A percentile compares a stretch with the other conserved stretches of the same genome.
phyloP scores from a whole-genome alignment of 129 eudicot species.

The Saposhnikovia divaricata region DNA sequence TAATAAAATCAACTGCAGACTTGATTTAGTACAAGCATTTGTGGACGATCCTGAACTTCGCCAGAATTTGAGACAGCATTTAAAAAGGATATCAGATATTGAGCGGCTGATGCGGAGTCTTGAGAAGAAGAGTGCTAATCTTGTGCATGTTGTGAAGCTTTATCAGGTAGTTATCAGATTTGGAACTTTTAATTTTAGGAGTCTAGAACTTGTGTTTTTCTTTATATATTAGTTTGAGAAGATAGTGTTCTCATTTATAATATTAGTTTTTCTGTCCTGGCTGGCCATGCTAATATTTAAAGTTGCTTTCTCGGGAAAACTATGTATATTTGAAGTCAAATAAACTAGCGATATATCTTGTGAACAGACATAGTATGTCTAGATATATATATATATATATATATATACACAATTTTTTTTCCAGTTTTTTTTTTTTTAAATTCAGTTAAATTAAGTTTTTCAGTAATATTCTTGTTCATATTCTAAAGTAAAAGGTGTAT shows the following conservation, averaged over 20 bases:
- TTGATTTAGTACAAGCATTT: constrained; percentile 91
- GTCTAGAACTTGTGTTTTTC: not conserved
- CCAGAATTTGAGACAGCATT: constrained; percentile 77
- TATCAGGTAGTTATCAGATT: constrained; percentile 53
- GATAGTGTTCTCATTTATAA: not conserved
- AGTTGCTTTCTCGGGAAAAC: not conserved
- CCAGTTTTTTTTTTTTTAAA: too few species aligned
- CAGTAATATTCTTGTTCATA: not conserved
- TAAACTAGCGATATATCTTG: not conserved
- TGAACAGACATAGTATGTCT: not conserved
- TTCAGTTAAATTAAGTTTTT: not conserved
- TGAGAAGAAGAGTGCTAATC: constrained; percentile 60
- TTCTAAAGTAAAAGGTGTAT: not conserved
- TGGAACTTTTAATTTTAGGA: not conserved
- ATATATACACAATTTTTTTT: not conserved
- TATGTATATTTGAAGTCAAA: not conserved
- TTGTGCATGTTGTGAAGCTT: constrained; percentile 79
- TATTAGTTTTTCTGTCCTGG: not conserved
- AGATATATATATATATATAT: not conserved
- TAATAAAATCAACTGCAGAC: constrained; percentile 55
- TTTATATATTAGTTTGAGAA: not conserved
- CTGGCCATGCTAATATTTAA: not conserved
- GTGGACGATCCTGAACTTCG: constrained; percentile 88
- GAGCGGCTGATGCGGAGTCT: constrained; percentile 63
- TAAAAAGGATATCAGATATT: constrained; percentile 83